Evolutionary conservation across 2,329 filamentous ascomycete species (phyloP).

Genomic region (Xylariales sp.): DNA sequence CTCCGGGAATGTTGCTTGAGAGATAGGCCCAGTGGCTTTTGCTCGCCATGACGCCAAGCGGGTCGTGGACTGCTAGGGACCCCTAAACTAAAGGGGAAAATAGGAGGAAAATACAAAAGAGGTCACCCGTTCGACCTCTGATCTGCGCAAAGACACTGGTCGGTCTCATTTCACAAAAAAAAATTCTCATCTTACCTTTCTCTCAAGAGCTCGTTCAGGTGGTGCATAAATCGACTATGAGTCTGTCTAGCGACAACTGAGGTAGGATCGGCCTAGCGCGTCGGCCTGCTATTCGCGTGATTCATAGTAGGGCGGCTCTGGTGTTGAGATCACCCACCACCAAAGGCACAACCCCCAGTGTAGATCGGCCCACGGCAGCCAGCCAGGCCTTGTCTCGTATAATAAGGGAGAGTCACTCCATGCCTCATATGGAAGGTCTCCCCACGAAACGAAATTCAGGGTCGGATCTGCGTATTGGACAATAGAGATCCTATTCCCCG

Average conservation of each 20-base stretch:
- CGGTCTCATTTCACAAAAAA: background rate
- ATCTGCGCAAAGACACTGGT: background rate
- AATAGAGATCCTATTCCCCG: background rate
- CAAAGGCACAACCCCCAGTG: too few species aligned
- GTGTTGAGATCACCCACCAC: too few species aligned
- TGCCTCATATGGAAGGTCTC: background rate
- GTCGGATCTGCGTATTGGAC: background rate
- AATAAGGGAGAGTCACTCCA: background rate
- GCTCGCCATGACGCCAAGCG: too few species aligned
- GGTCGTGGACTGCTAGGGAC: background rate
- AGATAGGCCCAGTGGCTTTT: too few species aligned
- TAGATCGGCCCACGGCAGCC: background rate
- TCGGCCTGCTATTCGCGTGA: too few species aligned
- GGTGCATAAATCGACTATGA: too few species aligned
- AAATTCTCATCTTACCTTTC: background rate
- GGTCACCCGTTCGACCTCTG: background rate
- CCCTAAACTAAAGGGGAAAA: constrained; percentile 2
- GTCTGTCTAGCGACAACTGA: too few species aligned
- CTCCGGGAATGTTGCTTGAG: too few species aligned
- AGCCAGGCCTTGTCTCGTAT: background rate
- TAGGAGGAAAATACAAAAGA: too few species aligned
- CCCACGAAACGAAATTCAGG: constrained; percentile 1
- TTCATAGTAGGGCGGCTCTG: too few species aligned
- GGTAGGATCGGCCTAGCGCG: too few species aligned
- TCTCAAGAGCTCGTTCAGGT: too few species aligned